phyloP scores from a whole-genome alignment of 306 rosid species.

The Quercus cerris region DNA sequence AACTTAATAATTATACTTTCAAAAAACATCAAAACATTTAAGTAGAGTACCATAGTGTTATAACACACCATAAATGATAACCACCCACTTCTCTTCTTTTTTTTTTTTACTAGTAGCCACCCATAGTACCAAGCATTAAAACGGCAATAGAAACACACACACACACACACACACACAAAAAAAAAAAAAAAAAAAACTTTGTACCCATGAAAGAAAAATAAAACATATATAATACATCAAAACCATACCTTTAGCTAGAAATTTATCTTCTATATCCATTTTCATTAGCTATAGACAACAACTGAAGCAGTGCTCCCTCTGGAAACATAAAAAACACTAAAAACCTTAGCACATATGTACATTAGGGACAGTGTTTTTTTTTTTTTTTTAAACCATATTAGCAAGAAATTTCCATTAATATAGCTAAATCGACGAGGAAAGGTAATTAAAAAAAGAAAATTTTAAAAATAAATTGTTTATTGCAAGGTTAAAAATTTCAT shows the following conservation, averaged over 20 bases:
- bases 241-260: constrained; percentile 58
- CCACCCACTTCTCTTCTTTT: not conserved
- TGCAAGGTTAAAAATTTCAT: not conserved
- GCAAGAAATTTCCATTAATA: not conserved
- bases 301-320: constrained; percentile 32
- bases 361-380: not conserved
- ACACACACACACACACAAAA: too few relatives aligned
- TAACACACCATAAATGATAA: not conserved
- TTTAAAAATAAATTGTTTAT: not conserved
- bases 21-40: constrained; percentile 2
- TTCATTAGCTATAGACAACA: constrained; percentile 16
- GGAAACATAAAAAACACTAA: constrained; percentile 19
- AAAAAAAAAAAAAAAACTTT: not conserved
- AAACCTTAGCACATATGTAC: not conserved
- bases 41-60: not conserved
- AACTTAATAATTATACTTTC: constrained; percentile 4
- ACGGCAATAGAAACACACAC: not conserved
- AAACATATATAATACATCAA: constrained; percentile 11
- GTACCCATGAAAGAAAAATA: not conserved
- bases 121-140: constrained; percentile 13
- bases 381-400: not conserved
- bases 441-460: not conserved
- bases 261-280: constrained; percentile 72
- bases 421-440: not conserved
- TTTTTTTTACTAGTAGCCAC: not conserved